Conservation (phyloP, 208 protist genomes). For the Herpetomonas muscarum region DNA sequence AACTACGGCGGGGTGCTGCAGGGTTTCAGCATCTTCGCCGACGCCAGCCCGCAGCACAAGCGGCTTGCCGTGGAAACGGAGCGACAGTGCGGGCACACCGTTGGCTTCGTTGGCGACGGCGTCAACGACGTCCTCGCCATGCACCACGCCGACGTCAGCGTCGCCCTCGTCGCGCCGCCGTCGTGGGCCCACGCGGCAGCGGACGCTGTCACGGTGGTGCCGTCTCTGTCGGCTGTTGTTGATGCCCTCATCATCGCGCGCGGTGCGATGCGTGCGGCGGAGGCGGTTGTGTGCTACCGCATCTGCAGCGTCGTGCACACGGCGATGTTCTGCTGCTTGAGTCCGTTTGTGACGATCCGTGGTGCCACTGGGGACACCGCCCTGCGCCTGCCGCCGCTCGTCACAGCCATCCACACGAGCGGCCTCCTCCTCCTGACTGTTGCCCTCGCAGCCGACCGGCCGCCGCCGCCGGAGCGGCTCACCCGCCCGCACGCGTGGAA, state of each 20-base stretch:
- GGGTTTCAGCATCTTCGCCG: constrained; percentile 54
- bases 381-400: neutral
- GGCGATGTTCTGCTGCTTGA: constrained; percentile 3
- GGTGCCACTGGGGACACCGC: neutral
- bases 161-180: constrained; percentile 67
- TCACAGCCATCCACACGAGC: neutral
- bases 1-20: constrained; percentile 22
- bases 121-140: constrained; percentile 94
- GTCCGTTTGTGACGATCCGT: neutral
- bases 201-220: constrained; percentile 87
- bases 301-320: constrained; percentile 35
- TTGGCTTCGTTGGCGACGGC: constrained; percentile 95
- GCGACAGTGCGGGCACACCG: constrained; percentile 64
- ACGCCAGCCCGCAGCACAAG: constrained; percentile 76
- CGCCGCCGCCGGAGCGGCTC: constrained; percentile 9
- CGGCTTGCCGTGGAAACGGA: constrained; percentile 69
- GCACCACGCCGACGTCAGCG: constrained; percentile 90
- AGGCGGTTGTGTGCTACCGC: constrained; percentile 40
- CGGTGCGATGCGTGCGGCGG: constrained; percentile 87
- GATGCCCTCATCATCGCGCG: constrained; percentile 76
- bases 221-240: constrained; percentile 78
- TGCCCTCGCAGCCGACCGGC: constrained; percentile 17
- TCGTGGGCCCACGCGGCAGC: constrained; percentile 62
- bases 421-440: neutral
- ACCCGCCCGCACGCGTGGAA: constrained; percentile 44